phyloP scores from a whole-genome alignment of 495 filamentous ascomycete species.

The Cudoniella acicularis region DNA sequence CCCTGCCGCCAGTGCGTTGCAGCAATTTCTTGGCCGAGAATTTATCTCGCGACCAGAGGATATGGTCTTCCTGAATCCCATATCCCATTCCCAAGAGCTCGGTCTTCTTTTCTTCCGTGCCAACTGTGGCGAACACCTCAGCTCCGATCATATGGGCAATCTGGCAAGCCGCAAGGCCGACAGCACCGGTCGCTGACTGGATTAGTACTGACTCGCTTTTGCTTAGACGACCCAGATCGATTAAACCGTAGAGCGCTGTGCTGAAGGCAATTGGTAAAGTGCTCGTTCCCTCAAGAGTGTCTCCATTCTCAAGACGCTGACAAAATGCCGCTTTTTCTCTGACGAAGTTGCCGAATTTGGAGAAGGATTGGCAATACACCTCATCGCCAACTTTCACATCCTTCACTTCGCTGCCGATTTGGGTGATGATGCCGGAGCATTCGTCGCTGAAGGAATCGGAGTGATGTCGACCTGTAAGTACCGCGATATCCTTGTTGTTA shows the following conservation, averaged over 20 bases:
- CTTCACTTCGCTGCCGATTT: slow-evolving; percentile 45
- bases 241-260: slow-evolving; percentile 54
- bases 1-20: too few species aligned
- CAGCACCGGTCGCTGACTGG: slow-evolving; percentile 53
- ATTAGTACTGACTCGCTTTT: slow-evolving; percentile 57
- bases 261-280: slow-evolving; percentile 54
- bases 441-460: slow-evolving; percentile 43
- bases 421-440: slow-evolving; percentile 48
- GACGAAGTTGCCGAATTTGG: slow-evolving; percentile 19
- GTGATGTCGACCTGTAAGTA: slow-evolving; percentile 47
- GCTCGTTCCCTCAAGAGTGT: slow-evolving; percentile 43
- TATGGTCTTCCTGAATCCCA: too few species aligned
- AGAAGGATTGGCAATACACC: slow-evolving; percentile 27
- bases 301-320: slow-evolving; percentile 27
- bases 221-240: slow-evolving; percentile 42
- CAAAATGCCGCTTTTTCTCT: background rate
- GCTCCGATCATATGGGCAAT: slow-evolving; percentile 51
- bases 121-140: slow-evolving; percentile 56
- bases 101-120: slow-evolving; percentile 45
- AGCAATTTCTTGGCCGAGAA: too few species aligned
- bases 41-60: too few species aligned
- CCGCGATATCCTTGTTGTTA: slow-evolving; percentile 44
- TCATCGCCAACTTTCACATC: slow-evolving; percentile 48
- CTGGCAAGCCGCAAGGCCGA: slow-evolving; percentile 58
- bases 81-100: too few species aligned